phyloP scores from a whole-genome alignment of 257 asterid genomes.

The Echites panduratus region DNA sequence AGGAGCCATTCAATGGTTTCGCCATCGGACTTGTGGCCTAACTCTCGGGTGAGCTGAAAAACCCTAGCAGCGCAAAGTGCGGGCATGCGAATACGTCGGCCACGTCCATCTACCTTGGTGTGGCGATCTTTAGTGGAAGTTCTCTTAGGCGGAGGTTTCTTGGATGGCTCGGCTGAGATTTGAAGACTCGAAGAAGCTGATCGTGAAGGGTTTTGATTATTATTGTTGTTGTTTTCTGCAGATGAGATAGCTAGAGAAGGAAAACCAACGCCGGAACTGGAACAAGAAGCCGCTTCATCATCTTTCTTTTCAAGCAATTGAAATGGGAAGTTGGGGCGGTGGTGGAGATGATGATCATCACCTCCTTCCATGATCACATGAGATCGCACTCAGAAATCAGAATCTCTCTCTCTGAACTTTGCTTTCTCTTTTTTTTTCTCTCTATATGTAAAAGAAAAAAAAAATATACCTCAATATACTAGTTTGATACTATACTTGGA shows the following conservation, averaged over 20 bases:
- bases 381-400: neutral
- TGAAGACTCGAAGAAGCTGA: constrained; percentile 31
- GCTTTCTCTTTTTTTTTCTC: constrained; percentile 13
- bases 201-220: constrained; percentile 32
- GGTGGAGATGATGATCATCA: constrained; percentile 67
- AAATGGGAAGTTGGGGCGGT: constrained; percentile 72
- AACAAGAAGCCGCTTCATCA: constrained; percentile 31
- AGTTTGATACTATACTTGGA: neutral
- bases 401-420: neutral
- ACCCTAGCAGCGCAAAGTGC: constrained; percentile 96
- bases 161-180: constrained; percentile 44
- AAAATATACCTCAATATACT: constrained; percentile 1
- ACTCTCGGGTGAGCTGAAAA: constrained; percentile 87
- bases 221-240: constrained; percentile 21
- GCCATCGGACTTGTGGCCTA: constrained; percentile 93
- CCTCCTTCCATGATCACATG: constrained; percentile 88
- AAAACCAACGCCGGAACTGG: constrained; percentile 28
- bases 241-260: constrained; percentile 36
- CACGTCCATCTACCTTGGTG: constrained; percentile 89
- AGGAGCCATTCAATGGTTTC: constrained; percentile 90
- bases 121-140: constrained; percentile 89
- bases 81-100: constrained; percentile 95
- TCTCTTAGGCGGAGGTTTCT: constrained; percentile 66
- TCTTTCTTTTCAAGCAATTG: constrained; percentile 81
- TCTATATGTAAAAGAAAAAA: constrained; percentile 4